Percentiles rank a stretch among this genome's conserved stretches.
Conservation (phyloP, 2,329 filamentous ascomycete genomes). For the Pezicula rhizophila region DNA sequence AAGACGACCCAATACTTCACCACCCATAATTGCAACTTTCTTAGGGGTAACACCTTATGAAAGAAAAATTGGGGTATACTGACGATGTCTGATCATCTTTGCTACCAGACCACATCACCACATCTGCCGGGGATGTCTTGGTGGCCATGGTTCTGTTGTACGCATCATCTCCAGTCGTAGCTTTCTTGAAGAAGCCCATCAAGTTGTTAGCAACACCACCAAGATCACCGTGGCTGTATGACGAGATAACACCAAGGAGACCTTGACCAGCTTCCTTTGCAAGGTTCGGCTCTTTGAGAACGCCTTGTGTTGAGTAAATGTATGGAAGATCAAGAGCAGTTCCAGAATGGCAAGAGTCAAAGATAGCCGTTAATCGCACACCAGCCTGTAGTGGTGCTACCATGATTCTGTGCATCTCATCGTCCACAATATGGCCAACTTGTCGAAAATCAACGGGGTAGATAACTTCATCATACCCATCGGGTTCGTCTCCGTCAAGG, state of each 20-base stretch:
- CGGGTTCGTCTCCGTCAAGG: slow-evolving; percentile 72
- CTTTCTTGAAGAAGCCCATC: slow-evolving; percentile 84
- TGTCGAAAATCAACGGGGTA: slow-evolving; percentile 78
- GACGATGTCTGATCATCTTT: slow-evolving; percentile 93
- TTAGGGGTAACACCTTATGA: slow-evolving; percentile 47
- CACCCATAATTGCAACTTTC: slow-evolving; percentile 53
- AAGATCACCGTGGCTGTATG: slow-evolving; percentile 71
- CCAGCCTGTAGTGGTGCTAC: slow-evolving; percentile 74
- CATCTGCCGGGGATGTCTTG: slow-evolving; percentile 90
- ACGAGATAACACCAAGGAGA: slow-evolving; percentile 55
- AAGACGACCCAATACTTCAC: slow-evolving; percentile 56
- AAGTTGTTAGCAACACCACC: slow-evolving; percentile 73
- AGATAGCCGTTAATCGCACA: slow-evolving; percentile 69
- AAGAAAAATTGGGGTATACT: slow-evolving; percentile 35
- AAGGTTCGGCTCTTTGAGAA: slow-evolving; percentile 63
- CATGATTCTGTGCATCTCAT: slow-evolving; percentile 75
- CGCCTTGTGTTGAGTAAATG: slow-evolving; percentile 63
- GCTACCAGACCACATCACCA: slow-evolving; percentile 96
- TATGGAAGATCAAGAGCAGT: slow-evolving; percentile 62
- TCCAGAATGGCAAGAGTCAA: slow-evolving; percentile 64
- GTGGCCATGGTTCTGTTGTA: slow-evolving; percentile 78
- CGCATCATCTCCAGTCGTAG: slow-evolving; percentile 69
- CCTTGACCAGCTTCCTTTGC: slow-evolving; percentile 63
- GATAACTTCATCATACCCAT: slow-evolving; percentile 78
- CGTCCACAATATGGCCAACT: slow-evolving; percentile 76